A percentile compares a stretch with the other conserved stretches of the same genome.
Conservation (phyloP, 2,329 filamentous ascomycete genomes). For the Botrytis porri region DNA sequence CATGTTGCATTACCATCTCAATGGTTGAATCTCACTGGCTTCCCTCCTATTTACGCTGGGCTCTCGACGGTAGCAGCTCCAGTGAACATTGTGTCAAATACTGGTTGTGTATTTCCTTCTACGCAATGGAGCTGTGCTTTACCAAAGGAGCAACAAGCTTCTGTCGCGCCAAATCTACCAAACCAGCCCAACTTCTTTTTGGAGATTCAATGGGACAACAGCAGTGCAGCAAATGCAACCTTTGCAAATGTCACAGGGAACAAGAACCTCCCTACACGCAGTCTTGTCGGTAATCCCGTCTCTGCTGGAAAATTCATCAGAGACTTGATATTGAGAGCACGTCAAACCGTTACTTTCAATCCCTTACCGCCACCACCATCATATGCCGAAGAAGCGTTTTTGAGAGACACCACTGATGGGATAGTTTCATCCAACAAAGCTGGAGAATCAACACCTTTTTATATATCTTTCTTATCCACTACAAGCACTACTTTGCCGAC, state of each 20-base stretch:
- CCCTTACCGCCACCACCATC: slow-evolving; percentile 48
- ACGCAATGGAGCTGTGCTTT: slow-evolving; percentile 85
- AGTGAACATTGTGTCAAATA: slow-evolving; percentile 60
- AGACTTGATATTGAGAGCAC: slow-evolving; percentile 32
- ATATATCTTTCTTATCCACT: slow-evolving; percentile 66
- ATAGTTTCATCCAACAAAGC: slow-evolving; percentile 65
- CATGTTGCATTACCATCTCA: slow-evolving; percentile 43
- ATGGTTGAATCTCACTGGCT: slow-evolving; percentile 84
- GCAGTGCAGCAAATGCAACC: slow-evolving; percentile 44
- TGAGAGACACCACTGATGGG: slow-evolving; percentile 82
- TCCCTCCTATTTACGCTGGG: slow-evolving; percentile 82
- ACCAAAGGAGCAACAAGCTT: slow-evolving; percentile 71
- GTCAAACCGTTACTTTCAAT: slow-evolving; percentile 41
- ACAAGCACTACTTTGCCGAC: slow-evolving; percentile 38
- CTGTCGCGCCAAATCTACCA: slow-evolving; percentile 59
- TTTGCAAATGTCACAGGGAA: slow-evolving; percentile 42
- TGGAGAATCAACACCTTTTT: slow-evolving; percentile 87
- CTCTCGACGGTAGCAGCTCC: slow-evolving; percentile 75
- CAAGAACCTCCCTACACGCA: slow-evolving; percentile 28
- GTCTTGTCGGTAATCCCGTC: slow-evolving; percentile 35
- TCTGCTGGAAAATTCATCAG: slow-evolving; percentile 37
- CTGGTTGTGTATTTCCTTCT: slow-evolving; percentile 67
- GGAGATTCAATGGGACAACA: slow-evolving; percentile 71
- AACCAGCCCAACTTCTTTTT: slow-evolving; percentile 77
- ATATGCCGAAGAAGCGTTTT: slow-evolving; percentile 67